Evolutionary conservation across 495 filamentous ascomycete species (phyloP), one percentile per base, ranked within the genome.

Genomic region (Neurospora terricola): DNA sequence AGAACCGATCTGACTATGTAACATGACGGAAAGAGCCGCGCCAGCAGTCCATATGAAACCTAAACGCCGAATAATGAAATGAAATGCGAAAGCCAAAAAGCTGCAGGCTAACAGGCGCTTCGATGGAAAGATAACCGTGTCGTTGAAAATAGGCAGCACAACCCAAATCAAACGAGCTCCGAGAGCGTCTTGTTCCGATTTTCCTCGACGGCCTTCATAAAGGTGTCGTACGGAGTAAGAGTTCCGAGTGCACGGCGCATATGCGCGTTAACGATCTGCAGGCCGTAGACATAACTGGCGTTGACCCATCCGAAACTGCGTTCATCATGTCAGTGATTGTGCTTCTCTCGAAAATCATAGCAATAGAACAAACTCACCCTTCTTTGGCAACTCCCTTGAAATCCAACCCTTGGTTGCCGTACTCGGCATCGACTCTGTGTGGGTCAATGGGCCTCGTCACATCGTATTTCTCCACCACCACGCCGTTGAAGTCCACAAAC

Each of bases 381-480:
- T 98, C 96, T 75, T 91, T 92, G 12, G 94, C 92, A 72, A 95
- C 95, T 38, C 94, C 94, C 81, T 94, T 95, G 86, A 99, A 97
- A 77, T 97, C 92, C 27, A 90, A 81, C 1, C 96, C 96, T 80
- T 99, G 96, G 78, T 99, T 99, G 3, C 96, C 96, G 79, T 99
- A 99, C 82, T 99, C 96, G 72, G 96, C 96, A 79, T 93, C 92
- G 9, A 99, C 96, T 30, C 91, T 89, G 80, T 98, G 96, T 36
- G 96, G 93, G 76, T 95, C 93, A 75, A 94, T 88, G 30, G 90
- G 90, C 70, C 93, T 84, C 68, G 96, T 98, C 66, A 99, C 96
- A 82, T 99, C 92, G 83, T 99, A 99, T 81, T 99, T 99, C 84
- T 99, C 96, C 1, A 98, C 96, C 23, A 99, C 94, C 38, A 97